Evolutionary conservation across 202 grass and related monocot species (phyloP).

Genomic region (Setaria viridis): DNA sequence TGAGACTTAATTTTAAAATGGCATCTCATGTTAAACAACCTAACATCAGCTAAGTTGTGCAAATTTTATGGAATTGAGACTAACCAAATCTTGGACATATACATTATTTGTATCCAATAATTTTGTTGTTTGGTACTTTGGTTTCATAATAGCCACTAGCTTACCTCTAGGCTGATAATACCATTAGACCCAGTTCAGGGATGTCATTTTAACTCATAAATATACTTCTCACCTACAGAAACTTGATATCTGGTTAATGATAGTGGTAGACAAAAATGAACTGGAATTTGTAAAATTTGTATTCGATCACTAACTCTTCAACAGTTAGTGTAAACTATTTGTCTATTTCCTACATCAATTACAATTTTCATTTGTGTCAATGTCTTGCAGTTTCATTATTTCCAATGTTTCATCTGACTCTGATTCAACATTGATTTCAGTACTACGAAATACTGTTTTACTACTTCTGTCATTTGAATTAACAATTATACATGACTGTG

Average conservation of each 20-base stretch:
- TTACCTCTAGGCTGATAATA: too few species aligned
- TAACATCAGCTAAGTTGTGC: too few species aligned
- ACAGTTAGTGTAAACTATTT: background rate
- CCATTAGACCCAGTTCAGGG: too few species aligned
- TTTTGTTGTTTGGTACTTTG: too few species aligned
- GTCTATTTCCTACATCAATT: background rate
- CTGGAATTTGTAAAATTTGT: background rate
- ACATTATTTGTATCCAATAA: too few species aligned
- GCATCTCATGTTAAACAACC: too few species aligned
- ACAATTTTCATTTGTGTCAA: background rate
- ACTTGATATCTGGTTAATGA: background rate
- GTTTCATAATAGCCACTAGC: too few species aligned
- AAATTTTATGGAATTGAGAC: too few species aligned
- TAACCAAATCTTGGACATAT: too few species aligned
- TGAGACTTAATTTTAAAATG: too few species aligned
- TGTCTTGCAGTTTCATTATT: background rate
- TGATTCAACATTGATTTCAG: conserved; percentile 7
- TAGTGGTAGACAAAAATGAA: background rate
- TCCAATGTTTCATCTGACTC: background rate
- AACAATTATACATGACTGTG: conserved; percentile 15
- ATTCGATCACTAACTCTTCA: conserved; percentile 10
- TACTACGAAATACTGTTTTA: background rate
- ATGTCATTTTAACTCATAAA: too few species aligned
- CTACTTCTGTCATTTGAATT: conserved; percentile 4
- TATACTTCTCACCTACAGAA: too few species aligned